Conservation (phyloP, 164 flowering plant genomes). For the Vitis rotundifolia region DNA sequence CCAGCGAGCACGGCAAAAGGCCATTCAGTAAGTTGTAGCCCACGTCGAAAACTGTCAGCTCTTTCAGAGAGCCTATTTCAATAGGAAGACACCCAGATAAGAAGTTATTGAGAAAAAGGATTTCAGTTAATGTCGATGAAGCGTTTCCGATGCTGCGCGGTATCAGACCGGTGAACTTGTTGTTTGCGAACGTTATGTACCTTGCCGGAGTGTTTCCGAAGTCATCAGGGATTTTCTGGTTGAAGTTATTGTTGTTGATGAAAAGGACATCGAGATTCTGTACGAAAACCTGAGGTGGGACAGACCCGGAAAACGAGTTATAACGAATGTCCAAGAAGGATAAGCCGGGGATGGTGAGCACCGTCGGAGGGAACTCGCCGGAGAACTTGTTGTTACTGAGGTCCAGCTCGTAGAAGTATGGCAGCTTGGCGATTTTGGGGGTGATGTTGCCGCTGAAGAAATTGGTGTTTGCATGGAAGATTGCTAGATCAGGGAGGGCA, state of each 20-base stretch:
- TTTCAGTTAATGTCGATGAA: constrained; percentile 19
- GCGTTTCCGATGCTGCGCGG: constrained; percentile 30
- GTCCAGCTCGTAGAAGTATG: constrained; percentile 35
- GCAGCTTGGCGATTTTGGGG: constrained; percentile 17
- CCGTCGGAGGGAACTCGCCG: constrained; percentile 22
- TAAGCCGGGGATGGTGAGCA: constrained; percentile 9
- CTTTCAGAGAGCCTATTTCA: constrained; percentile 27
- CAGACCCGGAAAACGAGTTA: constrained; percentile 27
- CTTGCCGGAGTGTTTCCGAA: constrained; percentile 15
- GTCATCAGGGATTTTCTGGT: constrained; percentile 21
- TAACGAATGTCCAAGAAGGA: constrained; percentile 35
- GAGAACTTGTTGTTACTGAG: constrained; percentile 34
- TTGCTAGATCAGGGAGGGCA: constrained; percentile 25
- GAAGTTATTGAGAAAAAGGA: constrained; percentile 28
- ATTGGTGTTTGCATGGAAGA: constrained; percentile 48
- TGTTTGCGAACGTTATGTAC: constrained; percentile 38
- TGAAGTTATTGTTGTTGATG: constrained; percentile 43
- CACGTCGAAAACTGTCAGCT: constrained; percentile 26
- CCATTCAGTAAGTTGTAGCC: constrained; percentile 28
- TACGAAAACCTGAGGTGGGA: constrained; percentile 30
- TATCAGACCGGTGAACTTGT: constrained; percentile 44
- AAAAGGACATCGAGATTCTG: constrained; percentile 25
- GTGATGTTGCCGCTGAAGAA: constrained; percentile 31
- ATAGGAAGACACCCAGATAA: constrained; percentile 36
- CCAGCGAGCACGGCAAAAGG: constrained; percentile 34